Evolutionary conservation across 2,329 filamentous ascomycete species (phyloP).

Genomic region (Thelonectria olida): DNA sequence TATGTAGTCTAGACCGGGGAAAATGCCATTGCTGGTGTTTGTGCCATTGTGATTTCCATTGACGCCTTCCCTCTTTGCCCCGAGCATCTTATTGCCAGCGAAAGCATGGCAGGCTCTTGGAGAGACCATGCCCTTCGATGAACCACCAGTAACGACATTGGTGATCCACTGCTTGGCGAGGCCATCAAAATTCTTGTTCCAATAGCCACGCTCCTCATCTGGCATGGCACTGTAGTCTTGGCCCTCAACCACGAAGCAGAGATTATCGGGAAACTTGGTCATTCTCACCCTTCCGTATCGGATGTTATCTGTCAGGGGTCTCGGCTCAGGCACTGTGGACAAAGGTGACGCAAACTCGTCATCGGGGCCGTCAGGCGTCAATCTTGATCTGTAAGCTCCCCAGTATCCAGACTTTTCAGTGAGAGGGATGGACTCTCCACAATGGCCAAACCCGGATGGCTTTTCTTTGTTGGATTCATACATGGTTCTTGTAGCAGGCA

Average conservation of each 20-base stretch:
- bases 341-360: constrained; percentile 8
- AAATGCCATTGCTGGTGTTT: not conserved
- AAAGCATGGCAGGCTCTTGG: constrained; percentile 14
- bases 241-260: constrained; percentile 11
- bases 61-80: not conserved
- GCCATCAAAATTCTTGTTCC: constrained; percentile 21
- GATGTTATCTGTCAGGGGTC: not conserved
- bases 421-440: constrained; percentile 12
- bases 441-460: constrained; percentile 11
- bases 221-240: constrained; percentile 16
- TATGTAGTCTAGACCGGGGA: constrained; percentile 20
- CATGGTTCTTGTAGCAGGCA: constrained; percentile 13
- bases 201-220: constrained; percentile 3
- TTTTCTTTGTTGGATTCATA: constrained; percentile 3
- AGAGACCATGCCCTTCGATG: constrained; percentile 2
- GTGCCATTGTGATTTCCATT: not conserved
- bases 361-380: constrained; percentile 9
- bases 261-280: constrained; percentile 8
- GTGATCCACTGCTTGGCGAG: constrained; percentile 23
- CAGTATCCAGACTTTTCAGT: constrained; percentile 19
- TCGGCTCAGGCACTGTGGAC: not conserved
- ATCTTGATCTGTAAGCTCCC: constrained; percentile 15
- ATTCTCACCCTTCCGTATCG: not conserved
- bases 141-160: constrained; percentile 12
- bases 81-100: not conserved